Percentiles rank a stretch among this genome's conserved stretches.
These are phyloP conservation scores for Leptomonas seymouri DNA, from an alignment of 208 protist species.

Conservation along the genomic window DNA sequence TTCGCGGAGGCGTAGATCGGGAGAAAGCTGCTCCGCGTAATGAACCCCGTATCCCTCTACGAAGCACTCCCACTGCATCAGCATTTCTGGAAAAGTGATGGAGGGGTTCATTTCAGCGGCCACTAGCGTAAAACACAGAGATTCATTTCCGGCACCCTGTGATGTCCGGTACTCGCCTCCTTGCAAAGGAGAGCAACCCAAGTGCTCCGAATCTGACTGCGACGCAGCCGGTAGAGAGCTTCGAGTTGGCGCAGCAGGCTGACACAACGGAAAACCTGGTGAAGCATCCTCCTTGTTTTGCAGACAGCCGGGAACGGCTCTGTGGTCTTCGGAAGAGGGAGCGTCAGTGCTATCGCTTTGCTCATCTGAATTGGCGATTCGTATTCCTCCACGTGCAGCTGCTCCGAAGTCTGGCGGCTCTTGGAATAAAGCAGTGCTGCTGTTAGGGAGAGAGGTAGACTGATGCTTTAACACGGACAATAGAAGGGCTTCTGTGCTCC, in stretches of 20 bases:
- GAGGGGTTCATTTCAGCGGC: slow-evolving; percentile 13
- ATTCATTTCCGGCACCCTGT: background rate
- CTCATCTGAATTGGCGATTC: background rate
- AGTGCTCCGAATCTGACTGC: background rate
- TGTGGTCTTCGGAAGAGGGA: background rate
- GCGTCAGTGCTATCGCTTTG: background rate
- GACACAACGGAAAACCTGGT: background rate
- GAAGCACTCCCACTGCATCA: slow-evolving; percentile 30
- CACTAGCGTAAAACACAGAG: slow-evolving; percentile 18
- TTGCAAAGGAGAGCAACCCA: background rate
- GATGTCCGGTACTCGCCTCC: background rate
- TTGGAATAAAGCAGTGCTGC: background rate
- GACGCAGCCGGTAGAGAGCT: background rate
- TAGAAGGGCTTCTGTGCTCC: slow-evolving; percentile 4
- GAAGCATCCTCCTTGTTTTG: background rate
- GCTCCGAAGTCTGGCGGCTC: background rate
- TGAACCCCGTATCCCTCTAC: slow-evolving; percentile 1
- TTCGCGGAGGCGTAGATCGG: slow-evolving; percentile 31
- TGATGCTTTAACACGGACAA: slow-evolving; percentile 17
- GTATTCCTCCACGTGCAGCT: background rate
- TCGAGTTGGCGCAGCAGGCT: background rate
- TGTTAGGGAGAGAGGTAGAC: background rate
- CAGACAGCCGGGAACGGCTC: background rate
- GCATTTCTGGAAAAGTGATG: slow-evolving; percentile 43
- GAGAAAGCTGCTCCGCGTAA: slow-evolving; percentile 10